Evolutionary conservation across 768 basidiomycete genomes (phyloP).

Genomic region (Mycena amicta): DNA sequence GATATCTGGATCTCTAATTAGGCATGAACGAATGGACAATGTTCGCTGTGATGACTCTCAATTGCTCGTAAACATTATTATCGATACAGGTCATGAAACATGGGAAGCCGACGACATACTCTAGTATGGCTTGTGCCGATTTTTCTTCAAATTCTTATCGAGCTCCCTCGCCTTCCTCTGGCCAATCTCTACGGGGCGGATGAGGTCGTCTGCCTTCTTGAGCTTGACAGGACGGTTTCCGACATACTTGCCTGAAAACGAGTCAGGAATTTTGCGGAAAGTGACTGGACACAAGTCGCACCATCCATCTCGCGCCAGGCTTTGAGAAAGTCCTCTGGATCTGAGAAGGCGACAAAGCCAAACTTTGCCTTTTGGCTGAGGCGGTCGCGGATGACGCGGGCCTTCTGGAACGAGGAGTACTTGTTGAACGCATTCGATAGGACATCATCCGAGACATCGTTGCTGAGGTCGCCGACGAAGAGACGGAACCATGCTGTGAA

Average conservation of each 20-base stretch:
- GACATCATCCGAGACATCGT: constrained; percentile 96
- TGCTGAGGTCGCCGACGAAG: constrained; percentile 97
- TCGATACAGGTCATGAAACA: not conserved
- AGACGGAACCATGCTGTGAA: constrained; percentile 90
- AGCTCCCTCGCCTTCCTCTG: constrained; percentile 89
- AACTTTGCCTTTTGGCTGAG: constrained; percentile 96
- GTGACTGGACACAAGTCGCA: constrained; percentile 32
- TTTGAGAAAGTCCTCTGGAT: constrained; percentile 96
- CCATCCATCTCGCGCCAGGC: constrained; percentile 99
- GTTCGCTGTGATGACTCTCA: too few relatives aligned
- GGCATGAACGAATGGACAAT: too few relatives aligned
- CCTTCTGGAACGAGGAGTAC: constrained; percentile 92
- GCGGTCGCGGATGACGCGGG: constrained; percentile 92
- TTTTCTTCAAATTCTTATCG: constrained; percentile 91
- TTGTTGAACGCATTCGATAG: constrained; percentile 91
- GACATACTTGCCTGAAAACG: constrained; percentile 89
- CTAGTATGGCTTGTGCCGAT: constrained; percentile 84
- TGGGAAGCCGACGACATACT: constrained; percentile 19
- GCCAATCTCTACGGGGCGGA: constrained; percentile 91
- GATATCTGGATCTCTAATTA: constrained; percentile 5
- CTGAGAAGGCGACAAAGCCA: constrained; percentile 96
- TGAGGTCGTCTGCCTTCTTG: constrained; percentile 89
- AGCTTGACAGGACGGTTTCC: constrained; percentile 97
- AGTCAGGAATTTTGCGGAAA: not conserved
- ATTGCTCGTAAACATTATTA: not conserved